These are phyloP conservation scores for Pichia kluyveri DNA, from an alignment of 805 yeast genomes.

Conservation along the genomic window DNA sequence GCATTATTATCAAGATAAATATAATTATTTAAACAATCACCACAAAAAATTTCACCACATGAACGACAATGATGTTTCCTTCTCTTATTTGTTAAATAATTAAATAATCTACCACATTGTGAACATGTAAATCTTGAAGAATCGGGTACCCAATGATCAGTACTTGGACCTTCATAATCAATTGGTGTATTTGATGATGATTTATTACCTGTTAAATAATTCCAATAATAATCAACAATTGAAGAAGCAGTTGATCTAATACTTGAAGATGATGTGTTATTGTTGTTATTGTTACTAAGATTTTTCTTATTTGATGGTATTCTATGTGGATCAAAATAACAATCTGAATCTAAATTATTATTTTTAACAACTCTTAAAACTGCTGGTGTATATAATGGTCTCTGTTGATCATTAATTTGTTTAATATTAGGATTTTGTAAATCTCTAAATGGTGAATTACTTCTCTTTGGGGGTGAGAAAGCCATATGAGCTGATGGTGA, in stretches of 20 bases:
- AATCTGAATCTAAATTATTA: conserved; percentile 1
- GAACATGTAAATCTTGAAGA: conserved; percentile 54
- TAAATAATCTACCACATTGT: conserved; percentile 59
- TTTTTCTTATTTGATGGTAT: conserved; percentile 1
- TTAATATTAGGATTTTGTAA: conserved; percentile 34
- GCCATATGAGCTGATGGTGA: neutral
- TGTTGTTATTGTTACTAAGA: conserved; percentile 5
- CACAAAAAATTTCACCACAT: conserved; percentile 34
- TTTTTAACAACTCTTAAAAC: conserved; percentile 46
- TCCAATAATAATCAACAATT: conserved; percentile 22
- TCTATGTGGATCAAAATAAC: conserved; percentile 7
- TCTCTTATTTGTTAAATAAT: conserved; percentile 61
- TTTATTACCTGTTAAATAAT: conserved; percentile 11
- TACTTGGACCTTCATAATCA: conserved; percentile 34
- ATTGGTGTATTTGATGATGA: conserved; percentile 2
- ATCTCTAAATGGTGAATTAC: conserved; percentile 18
- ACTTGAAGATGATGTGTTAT: conserved; percentile 14
- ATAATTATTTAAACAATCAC: conserved; percentile 27
- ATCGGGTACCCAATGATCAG: conserved; percentile 71
- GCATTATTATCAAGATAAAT: conserved; percentile 28
- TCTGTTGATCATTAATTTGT: conserved; percentile 73
- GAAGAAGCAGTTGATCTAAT: conserved; percentile 18
- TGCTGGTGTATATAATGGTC: conserved; percentile 87
- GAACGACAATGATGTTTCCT: conserved; percentile 33
- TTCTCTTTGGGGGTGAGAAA: conserved; percentile 4